Evolutionary conservation across 495 filamentous ascomycete genomes (phyloP).

Genomic region (Immersiella caudata): DNA sequence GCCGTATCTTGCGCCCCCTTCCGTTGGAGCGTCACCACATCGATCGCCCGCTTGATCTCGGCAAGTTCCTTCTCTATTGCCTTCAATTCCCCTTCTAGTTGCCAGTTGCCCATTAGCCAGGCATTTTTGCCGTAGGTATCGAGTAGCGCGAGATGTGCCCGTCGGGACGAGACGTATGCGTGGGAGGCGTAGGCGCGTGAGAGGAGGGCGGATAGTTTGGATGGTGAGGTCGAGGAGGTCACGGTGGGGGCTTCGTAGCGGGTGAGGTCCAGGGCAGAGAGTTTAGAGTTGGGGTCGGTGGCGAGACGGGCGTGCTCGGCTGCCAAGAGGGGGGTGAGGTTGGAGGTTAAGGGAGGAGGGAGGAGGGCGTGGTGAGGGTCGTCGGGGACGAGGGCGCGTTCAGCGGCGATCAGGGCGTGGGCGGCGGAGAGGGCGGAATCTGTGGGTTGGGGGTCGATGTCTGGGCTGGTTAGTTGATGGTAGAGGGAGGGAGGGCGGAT

Average conservation of each 20-base stretch:
- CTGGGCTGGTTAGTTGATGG: slow-evolving; percentile 45
- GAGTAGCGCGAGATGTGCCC: slow-evolving; percentile 71
- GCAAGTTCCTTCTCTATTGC: slow-evolving; percentile 78
- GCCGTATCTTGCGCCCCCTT: slow-evolving; percentile 70
- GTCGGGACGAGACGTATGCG: slow-evolving; percentile 66
- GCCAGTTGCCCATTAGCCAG: slow-evolving; percentile 83
- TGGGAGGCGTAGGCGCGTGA: slow-evolving; percentile 63
- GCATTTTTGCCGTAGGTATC: slow-evolving; percentile 84
- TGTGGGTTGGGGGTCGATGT: slow-evolving; percentile 73
- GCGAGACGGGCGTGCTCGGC: slow-evolving; percentile 57
- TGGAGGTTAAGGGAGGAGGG: slow-evolving; percentile 32
- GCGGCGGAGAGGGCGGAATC: slow-evolving; percentile 58
- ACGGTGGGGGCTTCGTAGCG: slow-evolving; percentile 77
- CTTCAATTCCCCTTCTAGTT: slow-evolving; percentile 72
- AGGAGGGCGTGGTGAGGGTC: slow-evolving; percentile 47
- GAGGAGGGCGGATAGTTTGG: slow-evolving; percentile 32
- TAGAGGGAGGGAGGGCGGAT: slow-evolving; percentile 12
- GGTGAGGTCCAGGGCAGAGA: slow-evolving; percentile 70
- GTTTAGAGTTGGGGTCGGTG: slow-evolving; percentile 39
- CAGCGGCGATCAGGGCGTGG: slow-evolving; percentile 64
- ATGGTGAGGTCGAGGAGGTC: slow-evolving; percentile 29
- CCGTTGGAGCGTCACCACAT: slow-evolving; percentile 70
- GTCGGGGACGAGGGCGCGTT: slow-evolving; percentile 54
- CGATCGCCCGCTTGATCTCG: slow-evolving; percentile 62
- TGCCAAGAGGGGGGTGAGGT: slow-evolving; percentile 64